phyloP scores from a whole-genome alignment of 1,284 basidiomycete species.

The Pyrrhoderma lamaoense region DNA sequence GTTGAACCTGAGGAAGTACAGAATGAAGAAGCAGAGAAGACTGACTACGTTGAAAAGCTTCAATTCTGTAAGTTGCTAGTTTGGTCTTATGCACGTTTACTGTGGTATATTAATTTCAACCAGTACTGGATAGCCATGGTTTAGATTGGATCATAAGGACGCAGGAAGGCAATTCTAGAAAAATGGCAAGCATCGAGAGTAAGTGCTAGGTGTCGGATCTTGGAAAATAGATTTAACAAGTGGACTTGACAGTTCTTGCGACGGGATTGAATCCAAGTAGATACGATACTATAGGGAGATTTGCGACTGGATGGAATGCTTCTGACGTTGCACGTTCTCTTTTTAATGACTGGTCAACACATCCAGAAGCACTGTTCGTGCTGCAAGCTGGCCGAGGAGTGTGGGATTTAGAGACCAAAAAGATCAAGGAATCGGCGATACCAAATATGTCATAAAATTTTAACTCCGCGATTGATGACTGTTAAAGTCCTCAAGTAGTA shows the following conservation, averaged over 20 bases:
- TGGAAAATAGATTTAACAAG: too few species aligned
- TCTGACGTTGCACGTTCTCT: constrained; percentile 1
- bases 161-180: background rate
- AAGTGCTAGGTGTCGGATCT: background rate
- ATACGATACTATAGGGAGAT: background rate
- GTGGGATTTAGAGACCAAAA: constrained; percentile 4
- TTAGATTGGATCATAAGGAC: constrained; percentile 1
- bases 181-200: constrained; percentile 10
- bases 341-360: constrained; percentile 1
- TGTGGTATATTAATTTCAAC: background rate
- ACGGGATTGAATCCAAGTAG: too few species aligned
- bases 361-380: background rate
- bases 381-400: constrained; percentile 2
- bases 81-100: background rate
- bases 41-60: constrained; percentile 1
- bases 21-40: too few species aligned
- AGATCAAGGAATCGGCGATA: background rate
- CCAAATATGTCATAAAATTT: background rate
- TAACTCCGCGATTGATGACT: background rate
- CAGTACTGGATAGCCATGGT: constrained; percentile 9
- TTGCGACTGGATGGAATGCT: constrained; percentile 2
- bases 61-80: constrained; percentile 1
- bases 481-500: background rate
- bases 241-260: too few species aligned
- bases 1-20: background rate